Percentiles rank a stretch among this genome's conserved stretches.
Conservation (phyloP, 495 filamentous ascomycete genomes). For the Chlorociboria aeruginascens region DNA sequence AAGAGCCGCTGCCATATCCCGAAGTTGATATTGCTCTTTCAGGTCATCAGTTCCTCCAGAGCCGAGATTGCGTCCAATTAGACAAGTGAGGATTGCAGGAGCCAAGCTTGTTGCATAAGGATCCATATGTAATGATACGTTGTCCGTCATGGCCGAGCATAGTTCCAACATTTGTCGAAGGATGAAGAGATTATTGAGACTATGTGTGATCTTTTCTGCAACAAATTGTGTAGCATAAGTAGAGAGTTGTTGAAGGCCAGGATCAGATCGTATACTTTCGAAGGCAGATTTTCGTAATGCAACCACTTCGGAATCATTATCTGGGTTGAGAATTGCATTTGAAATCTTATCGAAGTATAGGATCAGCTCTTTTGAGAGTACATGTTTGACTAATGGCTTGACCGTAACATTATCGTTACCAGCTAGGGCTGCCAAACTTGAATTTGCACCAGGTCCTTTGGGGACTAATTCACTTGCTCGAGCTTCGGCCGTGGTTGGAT, state of each 20-base stretch:
- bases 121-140: conserved; percentile 70
- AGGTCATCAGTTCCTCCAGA: conserved; percentile 26
- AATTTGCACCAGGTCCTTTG: conserved; percentile 77
- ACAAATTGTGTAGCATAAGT: conserved; percentile 95
- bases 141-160: conserved; percentile 68
- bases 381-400: conserved; percentile 86
- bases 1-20: conserved; percentile 72
- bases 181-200: conserved; percentile 72
- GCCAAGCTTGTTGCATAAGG: conserved; percentile 82
- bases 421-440: conserved; percentile 67
- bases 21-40: conserved; percentile 62
- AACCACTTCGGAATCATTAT: conserved; percentile 55
- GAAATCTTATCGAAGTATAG: conserved; percentile 96
- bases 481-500: conserved; percentile 72
- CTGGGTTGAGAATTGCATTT: conserved; percentile 71
- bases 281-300: conserved; percentile 71
- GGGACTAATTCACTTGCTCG: conserved; percentile 73
- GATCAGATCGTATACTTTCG: conserved; percentile 69
- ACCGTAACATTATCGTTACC: conserved; percentile 72
- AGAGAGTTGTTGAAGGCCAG: conserved; percentile 85
- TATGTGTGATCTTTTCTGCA: conserved; percentile 86
- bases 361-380: conserved; percentile 86
- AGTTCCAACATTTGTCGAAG: conserved; percentile 86
- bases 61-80: conserved; percentile 76
- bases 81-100: conserved; percentile 83